Percentiles rank a stretch among this genome's conserved stretches.
phyloP scores from a whole-genome alignment of 2,329 filamentous ascomycete genomes.

The Paecilomyces niveus region DNA sequence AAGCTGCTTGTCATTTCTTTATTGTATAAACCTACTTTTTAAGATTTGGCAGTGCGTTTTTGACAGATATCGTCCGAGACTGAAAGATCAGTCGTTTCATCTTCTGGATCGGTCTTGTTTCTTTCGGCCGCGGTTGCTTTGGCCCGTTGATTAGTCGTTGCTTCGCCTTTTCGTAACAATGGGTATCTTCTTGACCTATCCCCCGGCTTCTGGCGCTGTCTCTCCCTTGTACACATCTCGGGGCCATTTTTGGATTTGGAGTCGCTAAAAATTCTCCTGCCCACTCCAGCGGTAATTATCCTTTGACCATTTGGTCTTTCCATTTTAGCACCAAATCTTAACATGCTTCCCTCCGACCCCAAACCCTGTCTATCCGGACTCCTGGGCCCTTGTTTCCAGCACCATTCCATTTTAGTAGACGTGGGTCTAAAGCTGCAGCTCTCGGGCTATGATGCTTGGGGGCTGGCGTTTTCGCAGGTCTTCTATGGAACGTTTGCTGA shows the following conservation, averaged over 20 bases:
- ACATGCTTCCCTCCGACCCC: not conserved
- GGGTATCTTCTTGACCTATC: not conserved
- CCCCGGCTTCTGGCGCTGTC: not conserved
- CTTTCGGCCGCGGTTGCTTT: not conserved
- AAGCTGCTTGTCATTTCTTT: not conserved
- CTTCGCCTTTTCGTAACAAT: not conserved
- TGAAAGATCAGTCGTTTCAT: not conserved
- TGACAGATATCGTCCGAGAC: not conserved
- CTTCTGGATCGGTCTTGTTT: not conserved
- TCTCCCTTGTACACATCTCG: not conserved
- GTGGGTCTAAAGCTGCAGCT: slow-evolving; percentile 19
- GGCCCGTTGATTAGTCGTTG: not conserved
- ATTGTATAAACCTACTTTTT: not conserved
- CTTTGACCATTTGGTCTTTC: not conserved
- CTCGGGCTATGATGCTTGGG: slow-evolving; percentile 25
- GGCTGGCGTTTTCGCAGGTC: slow-evolving; percentile 17
- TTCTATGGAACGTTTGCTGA: slow-evolving; percentile 2
- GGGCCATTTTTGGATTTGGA: not conserved
- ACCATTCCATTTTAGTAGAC: slow-evolving; percentile 10
- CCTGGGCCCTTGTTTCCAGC: slow-evolving; percentile 6
- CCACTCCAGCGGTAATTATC: not conserved
- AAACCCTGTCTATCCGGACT: not conserved
- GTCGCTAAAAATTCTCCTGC: not conserved
- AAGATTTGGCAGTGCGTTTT: not conserved
- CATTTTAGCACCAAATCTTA: not conserved